A percentile compares a stretch with the other conserved stretches of the same genome.
phyloP scores from a whole-genome alignment of 352 stramenopile genomes.

The Porosira glacialis region DNA sequence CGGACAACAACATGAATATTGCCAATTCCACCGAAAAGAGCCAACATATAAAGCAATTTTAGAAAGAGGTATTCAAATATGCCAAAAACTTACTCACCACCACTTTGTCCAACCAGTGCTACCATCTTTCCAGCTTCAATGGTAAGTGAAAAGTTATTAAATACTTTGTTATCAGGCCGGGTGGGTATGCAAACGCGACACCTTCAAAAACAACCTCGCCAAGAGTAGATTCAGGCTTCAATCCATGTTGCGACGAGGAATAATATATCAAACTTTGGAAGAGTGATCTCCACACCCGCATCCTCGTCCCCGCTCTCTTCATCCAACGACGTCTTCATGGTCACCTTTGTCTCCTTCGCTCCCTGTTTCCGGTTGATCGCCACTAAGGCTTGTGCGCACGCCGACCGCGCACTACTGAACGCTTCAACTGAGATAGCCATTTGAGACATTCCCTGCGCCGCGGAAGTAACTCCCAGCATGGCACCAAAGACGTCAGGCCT shows the following conservation, averaged over 20 bases:
- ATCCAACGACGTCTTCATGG: slow-evolving; percentile 8
- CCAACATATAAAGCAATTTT: too few relatives aligned
- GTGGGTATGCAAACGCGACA: slow-evolving; percentile 88
- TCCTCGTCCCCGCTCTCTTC: slow-evolving; percentile 15
- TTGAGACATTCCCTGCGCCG: slow-evolving; percentile 58
- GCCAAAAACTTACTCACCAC: too few relatives aligned
- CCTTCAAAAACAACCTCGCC: slow-evolving; percentile 85
- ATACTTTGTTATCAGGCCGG: too few relatives aligned
- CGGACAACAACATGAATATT: slow-evolving; percentile 75
- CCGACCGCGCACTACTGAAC: slow-evolving; percentile 49
- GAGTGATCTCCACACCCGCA: slow-evolving; percentile 25
- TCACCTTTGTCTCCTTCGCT: slow-evolving; percentile 9
- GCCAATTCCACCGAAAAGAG: slow-evolving; percentile 80
- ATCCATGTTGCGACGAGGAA: slow-evolving; percentile 47
- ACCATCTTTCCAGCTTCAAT: too few relatives aligned
- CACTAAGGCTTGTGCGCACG: slow-evolving; percentile 31
- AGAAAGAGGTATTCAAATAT: too few relatives aligned
- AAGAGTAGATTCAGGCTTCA: slow-evolving; percentile 48
- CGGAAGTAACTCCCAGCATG: slow-evolving; percentile 71
- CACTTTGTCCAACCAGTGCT: too few relatives aligned
- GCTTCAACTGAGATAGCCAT: slow-evolving; percentile 58
- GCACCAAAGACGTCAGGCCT: slow-evolving; percentile 63
- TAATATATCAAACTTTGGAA: slow-evolving; percentile 74
- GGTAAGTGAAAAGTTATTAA: too few relatives aligned
- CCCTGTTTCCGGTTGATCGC: slow-evolving; percentile 29